These are phyloP conservation scores for Alternaria sp. DNA, from an alignment of 2,329 filamentous ascomycete genomes.

Conservation along the genomic window DNA sequence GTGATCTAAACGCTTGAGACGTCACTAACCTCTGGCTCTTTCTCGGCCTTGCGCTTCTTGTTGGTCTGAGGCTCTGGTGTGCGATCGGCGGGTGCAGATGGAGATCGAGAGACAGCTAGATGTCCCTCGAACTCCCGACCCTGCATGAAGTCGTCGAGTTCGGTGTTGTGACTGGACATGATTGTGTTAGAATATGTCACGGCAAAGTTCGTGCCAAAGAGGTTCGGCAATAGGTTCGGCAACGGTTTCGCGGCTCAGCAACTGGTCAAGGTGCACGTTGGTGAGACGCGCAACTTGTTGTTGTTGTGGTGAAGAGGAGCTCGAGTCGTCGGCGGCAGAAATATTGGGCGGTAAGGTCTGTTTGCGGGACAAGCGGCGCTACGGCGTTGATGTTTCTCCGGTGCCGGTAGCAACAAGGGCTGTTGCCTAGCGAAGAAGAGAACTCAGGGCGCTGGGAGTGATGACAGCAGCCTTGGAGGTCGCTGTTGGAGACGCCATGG, in stretches of 20 bases:
- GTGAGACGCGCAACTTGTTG: conserved; percentile 4
- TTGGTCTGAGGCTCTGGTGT: conserved; percentile 8
- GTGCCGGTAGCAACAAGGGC: conserved; percentile 3
- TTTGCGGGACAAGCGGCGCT: conserved; percentile 13
- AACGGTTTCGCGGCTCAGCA: background rate
- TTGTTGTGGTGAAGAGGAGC: conserved; percentile 10
- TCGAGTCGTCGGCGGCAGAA: conserved; percentile 27
- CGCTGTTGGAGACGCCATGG: conserved; percentile 30
- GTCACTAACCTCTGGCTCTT: conserved; percentile 25
- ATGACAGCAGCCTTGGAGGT: conserved; percentile 17
- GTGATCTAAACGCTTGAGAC: conserved; percentile 33
- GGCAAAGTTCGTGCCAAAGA: background rate
- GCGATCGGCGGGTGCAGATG: conserved; percentile 3
- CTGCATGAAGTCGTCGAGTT: conserved; percentile 21
- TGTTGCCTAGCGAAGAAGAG: background rate
- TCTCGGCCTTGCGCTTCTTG: conserved; percentile 36
- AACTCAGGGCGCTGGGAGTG: conserved; percentile 12
- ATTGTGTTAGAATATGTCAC: background rate
- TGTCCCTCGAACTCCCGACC: background rate
- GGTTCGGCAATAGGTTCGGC: background rate
- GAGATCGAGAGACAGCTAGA: background rate
- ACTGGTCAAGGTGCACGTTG: background rate
- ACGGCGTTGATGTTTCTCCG: conserved; percentile 16
- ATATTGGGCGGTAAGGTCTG: conserved; percentile 26
- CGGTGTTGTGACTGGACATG: background rate